Percentiles rank a stretch among this genome's conserved stretches.
Evolutionary conservation across 257 asterid species (phyloP).

Genomic region (Verbascum thapsus): DNA sequence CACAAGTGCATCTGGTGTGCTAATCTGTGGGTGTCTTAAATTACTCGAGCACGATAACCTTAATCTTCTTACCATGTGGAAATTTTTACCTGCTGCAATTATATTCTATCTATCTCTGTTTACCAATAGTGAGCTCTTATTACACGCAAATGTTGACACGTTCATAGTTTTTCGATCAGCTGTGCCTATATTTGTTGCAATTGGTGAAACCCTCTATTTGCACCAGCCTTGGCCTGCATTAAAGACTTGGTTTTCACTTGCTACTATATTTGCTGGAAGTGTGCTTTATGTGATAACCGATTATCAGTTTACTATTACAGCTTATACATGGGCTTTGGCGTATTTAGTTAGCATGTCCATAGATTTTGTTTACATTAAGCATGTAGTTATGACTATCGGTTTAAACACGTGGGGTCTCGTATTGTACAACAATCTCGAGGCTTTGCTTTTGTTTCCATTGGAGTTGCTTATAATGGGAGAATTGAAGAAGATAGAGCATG

Average conservation of each 20-base stretch:
- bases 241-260: constrained; percentile 80
- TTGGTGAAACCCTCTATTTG: constrained; percentile 83
- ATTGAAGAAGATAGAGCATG: constrained; percentile 79
- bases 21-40: constrained; percentile 71
- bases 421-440: constrained; percentile 92
- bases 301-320: constrained; percentile 81
- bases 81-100: constrained; percentile 84
- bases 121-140: constrained; percentile 92
- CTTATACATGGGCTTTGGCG: constrained; percentile 92
- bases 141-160: constrained; percentile 92
- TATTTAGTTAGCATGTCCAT: constrained; percentile 90
- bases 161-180: constrained; percentile 93
- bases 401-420: constrained; percentile 96
- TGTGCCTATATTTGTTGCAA: constrained; percentile 89
- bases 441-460: constrained; percentile 78
- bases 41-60: constrained; percentile 79
- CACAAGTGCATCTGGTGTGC: constrained; percentile 80
- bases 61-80: constrained; percentile 82
- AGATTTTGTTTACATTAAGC: constrained; percentile 94
- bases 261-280: constrained; percentile 85
- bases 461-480: constrained; percentile 97
- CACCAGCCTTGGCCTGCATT: constrained; percentile 93
- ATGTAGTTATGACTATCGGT: constrained; percentile 92
- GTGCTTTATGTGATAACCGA: constrained; percentile 81
- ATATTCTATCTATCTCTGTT: constrained; percentile 84